These are phyloP conservation scores for Kwoniella shivajii DNA, from an alignment of 1,284 basidiomycete genomes.

Conservation along the genomic window DNA sequence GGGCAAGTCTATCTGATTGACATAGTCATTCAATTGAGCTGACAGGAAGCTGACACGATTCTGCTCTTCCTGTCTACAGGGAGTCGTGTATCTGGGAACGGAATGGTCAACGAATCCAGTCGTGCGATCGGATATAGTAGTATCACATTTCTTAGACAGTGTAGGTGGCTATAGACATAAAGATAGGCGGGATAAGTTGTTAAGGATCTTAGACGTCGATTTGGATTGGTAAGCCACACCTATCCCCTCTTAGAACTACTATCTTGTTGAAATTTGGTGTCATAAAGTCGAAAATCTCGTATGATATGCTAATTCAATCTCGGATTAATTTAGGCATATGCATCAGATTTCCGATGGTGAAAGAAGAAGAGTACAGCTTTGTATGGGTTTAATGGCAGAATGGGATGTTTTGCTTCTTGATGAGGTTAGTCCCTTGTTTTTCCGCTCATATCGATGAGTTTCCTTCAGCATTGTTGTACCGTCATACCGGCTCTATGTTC, in stretches of 20 bases:
- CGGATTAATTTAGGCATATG: constrained; percentile 51
- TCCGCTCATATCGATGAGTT: not conserved
- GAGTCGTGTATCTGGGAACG: constrained; percentile 87
- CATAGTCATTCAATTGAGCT: not conserved
- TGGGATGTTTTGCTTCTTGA: constrained; percentile 94
- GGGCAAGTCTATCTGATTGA: constrained; percentile 36
- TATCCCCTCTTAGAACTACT: not conserved
- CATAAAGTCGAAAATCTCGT: too few relatives aligned
- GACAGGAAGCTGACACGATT: not conserved
- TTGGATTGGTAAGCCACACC: constrained; percentile 64
- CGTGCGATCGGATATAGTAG: constrained; percentile 85
- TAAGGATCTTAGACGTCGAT: constrained; percentile 93
- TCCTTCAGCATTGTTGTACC: not conserved
- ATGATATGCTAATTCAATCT: too few relatives aligned
- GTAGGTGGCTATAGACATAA: constrained; percentile 95
- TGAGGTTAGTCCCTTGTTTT: constrained; percentile 61
- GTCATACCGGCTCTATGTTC: too few relatives aligned
- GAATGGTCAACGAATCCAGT: constrained; percentile 97
- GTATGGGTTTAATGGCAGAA: constrained; percentile 93
- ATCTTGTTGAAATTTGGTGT: not conserved
- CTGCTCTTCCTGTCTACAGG: constrained; percentile 46
- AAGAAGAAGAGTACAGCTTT: constrained; percentile 87
- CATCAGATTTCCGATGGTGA: constrained; percentile 89
- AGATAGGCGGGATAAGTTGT: constrained; percentile 77
- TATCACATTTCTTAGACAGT: constrained; percentile 87